Percentiles rank a stretch among this genome's conserved stretches.
Evolutionary conservation across 257 asterid species (phyloP).

Genomic region (Ocimum tenuiflorum): DNA sequence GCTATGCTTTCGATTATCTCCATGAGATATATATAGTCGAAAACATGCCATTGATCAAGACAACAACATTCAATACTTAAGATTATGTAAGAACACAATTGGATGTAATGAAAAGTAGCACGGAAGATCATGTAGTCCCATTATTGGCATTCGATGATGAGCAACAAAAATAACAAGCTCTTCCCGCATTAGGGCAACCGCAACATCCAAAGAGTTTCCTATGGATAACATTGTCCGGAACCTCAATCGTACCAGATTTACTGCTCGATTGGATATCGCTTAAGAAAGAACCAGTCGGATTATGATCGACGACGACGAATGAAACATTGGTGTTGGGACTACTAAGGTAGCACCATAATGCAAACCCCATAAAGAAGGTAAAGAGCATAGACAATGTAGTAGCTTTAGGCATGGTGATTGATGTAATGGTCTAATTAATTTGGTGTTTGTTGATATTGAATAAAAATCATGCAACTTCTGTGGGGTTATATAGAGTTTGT

Average conservation of each 20-base stretch:
- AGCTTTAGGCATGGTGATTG: too few species aligned
- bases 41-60: too few species aligned
- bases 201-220: constrained; percentile 16
- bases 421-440: too few species aligned
- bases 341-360: too few species aligned
- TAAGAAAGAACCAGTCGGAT: background rate
- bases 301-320: background rate
- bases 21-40: too few species aligned
- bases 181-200: background rate
- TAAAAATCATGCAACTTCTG: background rate
- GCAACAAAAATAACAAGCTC: background rate
- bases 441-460: background rate
- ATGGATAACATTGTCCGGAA: background rate
- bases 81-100: too few species aligned
- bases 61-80: too few species aligned
- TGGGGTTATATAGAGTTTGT: background rate
- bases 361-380: too few species aligned
- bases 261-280: background rate
- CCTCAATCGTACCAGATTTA: background rate
- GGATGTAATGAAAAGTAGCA: too few species aligned
- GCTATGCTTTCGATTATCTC: too few species aligned
- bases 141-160: background rate
- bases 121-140: background rate
- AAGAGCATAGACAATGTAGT: too few species aligned
- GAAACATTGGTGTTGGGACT: background rate